Percentiles rank a stretch among this genome's conserved stretches.
Evolutionary conservation across 208 protist genomes (phyloP).

Genomic region (Leishmania arabica): DNA sequence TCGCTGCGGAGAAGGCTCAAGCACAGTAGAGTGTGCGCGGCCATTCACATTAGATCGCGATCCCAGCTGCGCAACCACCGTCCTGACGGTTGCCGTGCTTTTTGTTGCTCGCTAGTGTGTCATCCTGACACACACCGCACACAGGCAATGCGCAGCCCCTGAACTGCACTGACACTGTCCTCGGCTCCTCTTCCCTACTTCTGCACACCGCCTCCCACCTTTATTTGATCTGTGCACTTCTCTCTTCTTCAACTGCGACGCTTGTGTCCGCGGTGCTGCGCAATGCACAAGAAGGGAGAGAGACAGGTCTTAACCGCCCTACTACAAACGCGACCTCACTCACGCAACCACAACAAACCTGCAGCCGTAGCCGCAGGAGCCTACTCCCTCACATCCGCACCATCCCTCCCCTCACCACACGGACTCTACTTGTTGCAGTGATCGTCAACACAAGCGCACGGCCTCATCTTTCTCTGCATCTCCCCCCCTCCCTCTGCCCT

Average conservation of each 20-base stretch:
- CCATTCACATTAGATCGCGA: background rate
- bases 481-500: background rate
- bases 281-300: background rate
- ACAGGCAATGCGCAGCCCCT: background rate
- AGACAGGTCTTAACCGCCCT: background rate
- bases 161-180: background rate
- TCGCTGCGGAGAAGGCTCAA: background rate
- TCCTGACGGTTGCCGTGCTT: background rate
- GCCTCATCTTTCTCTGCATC: background rate
- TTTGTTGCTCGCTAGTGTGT: background rate
- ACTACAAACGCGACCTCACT: background rate
- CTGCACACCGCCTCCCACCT: background rate
- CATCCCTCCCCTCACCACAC: background rate
- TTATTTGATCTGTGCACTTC: background rate
- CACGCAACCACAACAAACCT: background rate
- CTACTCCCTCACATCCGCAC: background rate
- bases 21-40: background rate
- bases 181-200: background rate
- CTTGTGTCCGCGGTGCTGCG: background rate
- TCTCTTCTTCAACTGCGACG: background rate
- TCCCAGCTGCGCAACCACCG: background rate
- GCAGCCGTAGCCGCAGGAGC: background rate
- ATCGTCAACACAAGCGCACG: background rate
- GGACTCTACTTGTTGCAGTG: background rate
- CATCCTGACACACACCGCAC: background rate